Conservation (phyloP, 768 basidiomycete species). For the Rickenella mellea region DNA sequence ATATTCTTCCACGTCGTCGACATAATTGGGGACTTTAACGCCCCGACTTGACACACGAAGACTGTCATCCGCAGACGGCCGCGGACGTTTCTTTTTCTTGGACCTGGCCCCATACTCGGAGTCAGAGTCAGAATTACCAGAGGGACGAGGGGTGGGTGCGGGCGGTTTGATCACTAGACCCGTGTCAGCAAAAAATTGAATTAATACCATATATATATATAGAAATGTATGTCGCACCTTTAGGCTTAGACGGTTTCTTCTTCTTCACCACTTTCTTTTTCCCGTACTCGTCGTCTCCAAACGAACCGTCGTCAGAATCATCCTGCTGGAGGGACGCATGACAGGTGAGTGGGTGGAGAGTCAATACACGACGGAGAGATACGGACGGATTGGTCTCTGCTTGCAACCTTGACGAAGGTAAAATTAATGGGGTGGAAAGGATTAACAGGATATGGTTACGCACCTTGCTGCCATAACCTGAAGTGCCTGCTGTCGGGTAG, state of each 20-base stretch:
- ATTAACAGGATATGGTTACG: conserved; percentile 40
- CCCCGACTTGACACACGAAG: conserved; percentile 71
- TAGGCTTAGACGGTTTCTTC: conserved; percentile 56
- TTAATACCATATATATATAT: conserved; percentile 8
- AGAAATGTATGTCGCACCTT: conserved; percentile 33
- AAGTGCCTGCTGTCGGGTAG: conserved; percentile 8
- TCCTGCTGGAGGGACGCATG: conserved; percentile 23
- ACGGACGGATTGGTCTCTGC: too few relatives aligned
- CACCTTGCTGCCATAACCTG: conserved; percentile 16
- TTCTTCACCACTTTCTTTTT: conserved; percentile 61
- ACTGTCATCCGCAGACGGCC: conserved; percentile 48
- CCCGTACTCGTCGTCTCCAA: conserved; percentile 68
- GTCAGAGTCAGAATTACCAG: conserved; percentile 70
- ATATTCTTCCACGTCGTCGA: conserved; percentile 57
- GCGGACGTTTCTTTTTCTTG: conserved; percentile 75
- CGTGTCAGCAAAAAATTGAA: conserved; percentile 9
- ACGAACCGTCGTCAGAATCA: conserved; percentile 67
- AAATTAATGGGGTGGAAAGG: conserved; percentile 5
- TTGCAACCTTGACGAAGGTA: conserved; percentile 4
- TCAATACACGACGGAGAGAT: conserved; percentile 12
- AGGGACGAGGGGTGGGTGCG: conserved; percentile 36
- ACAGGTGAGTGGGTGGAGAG: conserved; percentile 21
- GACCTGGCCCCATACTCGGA: conserved; percentile 81
- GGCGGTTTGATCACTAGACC: conserved; percentile 25
- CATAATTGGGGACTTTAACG: conserved; percentile 75